A percentile compares a stretch with the other conserved stretches of the same genome.
These are phyloP conservation scores for Venturia effusa DNA, from an alignment of 2,329 filamentous ascomycete species.

Conservation along the genomic window DNA sequence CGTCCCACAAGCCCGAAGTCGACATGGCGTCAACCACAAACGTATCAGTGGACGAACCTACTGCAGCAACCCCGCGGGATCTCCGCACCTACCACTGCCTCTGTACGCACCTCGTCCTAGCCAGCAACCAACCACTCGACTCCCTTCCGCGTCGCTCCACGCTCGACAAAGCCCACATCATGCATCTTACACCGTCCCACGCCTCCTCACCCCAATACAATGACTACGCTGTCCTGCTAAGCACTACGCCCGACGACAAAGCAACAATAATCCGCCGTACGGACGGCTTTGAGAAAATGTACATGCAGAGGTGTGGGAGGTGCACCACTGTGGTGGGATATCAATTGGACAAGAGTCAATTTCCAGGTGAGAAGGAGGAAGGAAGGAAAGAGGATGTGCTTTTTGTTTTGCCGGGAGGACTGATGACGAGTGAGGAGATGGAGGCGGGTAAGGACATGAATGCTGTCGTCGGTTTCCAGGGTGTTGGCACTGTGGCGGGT, in stretches of 20 bases:
- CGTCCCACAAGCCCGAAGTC: neutral
- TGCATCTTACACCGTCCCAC: constrained; percentile 35
- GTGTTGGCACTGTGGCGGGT: neutral
- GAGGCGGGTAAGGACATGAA: constrained; percentile 26
- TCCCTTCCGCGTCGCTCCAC: constrained; percentile 42
- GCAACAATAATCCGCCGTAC: constrained; percentile 42
- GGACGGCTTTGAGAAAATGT: constrained; percentile 59
- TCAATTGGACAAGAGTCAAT: constrained; percentile 45
- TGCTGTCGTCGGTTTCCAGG: neutral
- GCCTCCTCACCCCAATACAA: constrained; percentile 12
- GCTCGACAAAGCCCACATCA: constrained; percentile 46
- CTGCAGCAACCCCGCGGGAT: neutral
- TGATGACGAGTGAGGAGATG: constrained; percentile 49
- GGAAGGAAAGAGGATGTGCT: constrained; percentile 37
- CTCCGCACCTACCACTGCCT: constrained; percentile 53
- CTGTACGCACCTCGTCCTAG: constrained; percentile 54
- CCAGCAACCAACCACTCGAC: constrained; percentile 43
- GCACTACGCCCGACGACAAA: constrained; percentile 36
- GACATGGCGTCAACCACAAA: neutral
- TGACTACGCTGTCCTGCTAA: constrained; percentile 40
- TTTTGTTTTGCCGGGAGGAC: constrained; percentile 50
- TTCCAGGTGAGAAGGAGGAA: constrained; percentile 16
- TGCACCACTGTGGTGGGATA: constrained; percentile 55
- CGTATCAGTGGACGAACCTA: neutral
- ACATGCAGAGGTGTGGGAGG: constrained; percentile 46